Conservation (phyloP, 2,329 filamentous ascomycete genomes). For the Arthrinium puccinioides region DNA sequence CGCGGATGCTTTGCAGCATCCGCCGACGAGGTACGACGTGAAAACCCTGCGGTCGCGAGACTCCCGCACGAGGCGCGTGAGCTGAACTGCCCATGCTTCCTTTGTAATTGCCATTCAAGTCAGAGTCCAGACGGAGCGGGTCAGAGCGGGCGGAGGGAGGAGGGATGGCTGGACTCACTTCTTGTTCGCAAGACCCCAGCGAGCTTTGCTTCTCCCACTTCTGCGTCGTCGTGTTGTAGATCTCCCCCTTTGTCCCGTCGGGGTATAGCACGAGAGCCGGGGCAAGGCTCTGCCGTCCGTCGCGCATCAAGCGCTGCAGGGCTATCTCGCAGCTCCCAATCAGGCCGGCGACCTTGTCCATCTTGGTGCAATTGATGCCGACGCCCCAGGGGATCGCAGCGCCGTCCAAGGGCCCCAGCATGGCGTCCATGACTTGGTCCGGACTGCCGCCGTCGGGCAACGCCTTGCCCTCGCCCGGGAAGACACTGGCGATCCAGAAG, state of each 20-base stretch:
- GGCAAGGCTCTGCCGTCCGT: constrained; percentile 28
- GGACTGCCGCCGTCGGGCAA: constrained; percentile 50
- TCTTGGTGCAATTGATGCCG: constrained; percentile 63
- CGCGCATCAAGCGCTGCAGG: constrained; percentile 22
- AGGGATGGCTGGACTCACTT: background rate
- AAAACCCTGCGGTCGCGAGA: constrained; percentile 31
- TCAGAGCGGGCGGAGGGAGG: background rate
- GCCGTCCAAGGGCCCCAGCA: constrained; percentile 10
- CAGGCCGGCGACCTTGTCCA: constrained; percentile 51
- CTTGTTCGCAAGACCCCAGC: constrained; percentile 4
- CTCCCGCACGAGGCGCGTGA: constrained; percentile 31
- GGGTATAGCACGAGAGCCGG: constrained; percentile 59
- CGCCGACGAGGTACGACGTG: constrained; percentile 41
- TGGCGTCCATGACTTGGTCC: constrained; percentile 28
- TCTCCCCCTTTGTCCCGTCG: constrained; percentile 60
- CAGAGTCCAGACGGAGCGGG: background rate
- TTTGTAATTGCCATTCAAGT: constrained; percentile 6
- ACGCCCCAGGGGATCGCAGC: constrained; percentile 47
- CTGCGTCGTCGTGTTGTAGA: constrained; percentile 58
- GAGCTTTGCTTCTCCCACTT: constrained; percentile 44
- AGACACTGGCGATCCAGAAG: constrained; percentile 59
- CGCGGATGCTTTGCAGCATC: constrained; percentile 51
- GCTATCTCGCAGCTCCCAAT: constrained; percentile 29
- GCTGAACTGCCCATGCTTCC: constrained; percentile 37
- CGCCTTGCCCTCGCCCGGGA: constrained; percentile 42